Evolutionary conservation across 2,329 filamentous ascomycete species (phyloP), one percentile per base, ranked within the genome.

Genomic region (Rhynchosporium agropyri): DNA sequence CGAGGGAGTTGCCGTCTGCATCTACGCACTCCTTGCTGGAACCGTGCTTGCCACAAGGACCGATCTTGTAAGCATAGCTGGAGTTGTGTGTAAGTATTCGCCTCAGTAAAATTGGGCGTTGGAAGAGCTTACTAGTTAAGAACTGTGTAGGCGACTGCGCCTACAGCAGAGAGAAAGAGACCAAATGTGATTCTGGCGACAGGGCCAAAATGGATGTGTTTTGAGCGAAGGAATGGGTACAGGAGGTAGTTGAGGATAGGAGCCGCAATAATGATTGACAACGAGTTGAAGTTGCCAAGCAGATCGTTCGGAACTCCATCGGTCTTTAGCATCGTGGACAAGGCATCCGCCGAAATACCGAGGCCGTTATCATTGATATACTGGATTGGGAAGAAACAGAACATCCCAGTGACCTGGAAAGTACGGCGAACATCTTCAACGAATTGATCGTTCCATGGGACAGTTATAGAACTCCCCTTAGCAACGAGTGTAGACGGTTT

Each of bases 381-480:
- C 46, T 80, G 81, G n/a, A 83, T 75, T 9, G 80, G 79, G 62
- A 78, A 79, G 75, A 80, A 82, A 36, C 79, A 70, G 76, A 90
- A 93, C 54, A 91, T 89, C 67, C 84, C 81, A 77, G 87, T 89
- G 61, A 88, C 88, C 71, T 83, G 80, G 64, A 90, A 79, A 64
- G 89, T 89, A 75, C 89, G 88, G 60, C 82, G 82, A 58, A 92
- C 86, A 72, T 92, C 89, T 71, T 91, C 89, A 33, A 94, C 89
- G 87, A 90, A 94, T 54, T 84, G 84, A 67, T 94, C 91, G 66
- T 94, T 89, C 71, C 91, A 92, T 0, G 86, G 88, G 84, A 93
- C 92, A 84, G 88, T 91, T 0, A 63, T 57, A 0, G 88, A 87
- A 61, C 84, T 84, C 66, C 80, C 74, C 1, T 75, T 76, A 31